Base-by-base conservation (phyloP, 352 stramenopile species). In the Albugo laibachii region DNA sequence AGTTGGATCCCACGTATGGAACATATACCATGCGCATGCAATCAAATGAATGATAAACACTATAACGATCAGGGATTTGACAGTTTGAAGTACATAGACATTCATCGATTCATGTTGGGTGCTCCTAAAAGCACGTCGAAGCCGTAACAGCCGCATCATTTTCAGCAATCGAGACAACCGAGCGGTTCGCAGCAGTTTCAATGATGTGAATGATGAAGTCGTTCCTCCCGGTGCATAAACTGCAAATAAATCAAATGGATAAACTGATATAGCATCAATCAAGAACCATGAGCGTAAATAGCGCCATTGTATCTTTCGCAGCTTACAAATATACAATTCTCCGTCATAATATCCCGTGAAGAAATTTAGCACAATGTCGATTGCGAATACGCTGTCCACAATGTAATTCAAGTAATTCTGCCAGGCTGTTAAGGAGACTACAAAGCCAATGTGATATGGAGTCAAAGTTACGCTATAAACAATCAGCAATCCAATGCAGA, bases 401-500 rank as follows among this genome's bases (percentile, higher is more conserved):
- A 55, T 53, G 15, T 73, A 77, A 36, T 95, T 89, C 20, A 94
- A 56, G 27, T 65, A 36, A 42, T 62, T 59, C 52, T 86, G 61
- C 81, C 69, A 76, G 2, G 80, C 75, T 36, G 50, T 48, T 15
- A 87, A 44, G 13, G 91, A 77, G 18, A 86, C 71, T 11, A 56
- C 74, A 49, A 95, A 95, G 10, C 80, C 79, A 45, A 95, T 94
- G 21, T 76, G 69, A 57, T 87, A 95, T 6, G 83, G 83, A 34
- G 94, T 85, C 19, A 91, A 61, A 13, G 92, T 34, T 38, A 93
- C 75, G 41, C 65, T 92, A 60, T 95, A 95, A 36, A 75, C 49
- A 47, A 95, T 93, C 50, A 94, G 67, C 20, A 82, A 53, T 21
- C 80, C 79, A 18, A 95, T 87, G 62, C 82, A 94, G 13, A 95